Evolutionary conservation across 192 early-diverging fungal genomes (phyloP).

Genomic region (Entomortierella beljakovae): DNA sequence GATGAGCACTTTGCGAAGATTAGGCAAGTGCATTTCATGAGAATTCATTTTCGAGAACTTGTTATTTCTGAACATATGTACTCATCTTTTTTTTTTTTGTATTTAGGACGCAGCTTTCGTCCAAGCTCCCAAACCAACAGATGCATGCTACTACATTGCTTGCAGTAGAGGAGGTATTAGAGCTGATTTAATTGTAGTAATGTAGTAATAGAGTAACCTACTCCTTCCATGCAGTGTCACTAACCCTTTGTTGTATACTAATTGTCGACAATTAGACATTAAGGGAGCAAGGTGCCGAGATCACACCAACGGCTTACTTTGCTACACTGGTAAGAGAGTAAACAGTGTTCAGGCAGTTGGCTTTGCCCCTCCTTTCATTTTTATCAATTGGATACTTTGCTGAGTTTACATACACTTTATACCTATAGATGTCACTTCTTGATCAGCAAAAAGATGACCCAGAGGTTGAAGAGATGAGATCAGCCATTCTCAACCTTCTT

Average conservation of each 20-base stretch:
- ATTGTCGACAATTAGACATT: slow-evolving; percentile 82
- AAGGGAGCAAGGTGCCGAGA: slow-evolving; percentile 74
- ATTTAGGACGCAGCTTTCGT: slow-evolving; percentile 70
- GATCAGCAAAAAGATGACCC: slow-evolving; percentile 60
- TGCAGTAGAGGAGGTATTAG: slow-evolving; percentile 72
- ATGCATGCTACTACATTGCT: slow-evolving; percentile 77
- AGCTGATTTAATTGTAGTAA: neutral
- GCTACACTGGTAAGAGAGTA: slow-evolving; percentile 76
- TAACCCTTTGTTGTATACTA: no score
- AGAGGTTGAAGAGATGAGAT: slow-evolving; percentile 53
- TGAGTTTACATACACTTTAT: no score
- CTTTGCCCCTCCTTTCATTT: no score
- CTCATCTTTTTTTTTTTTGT: neutral
- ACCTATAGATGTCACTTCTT: slow-evolving; percentile 64
- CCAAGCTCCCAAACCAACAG: slow-evolving; percentile 88
- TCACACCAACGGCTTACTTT: slow-evolving; percentile 90
- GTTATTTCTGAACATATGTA: no score
- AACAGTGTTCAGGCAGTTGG: no score
- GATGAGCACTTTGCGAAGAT: slow-evolving; percentile 70
- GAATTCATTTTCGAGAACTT: neutral
- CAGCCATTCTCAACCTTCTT: slow-evolving; percentile 84
- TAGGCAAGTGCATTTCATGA: slow-evolving; percentile 22
- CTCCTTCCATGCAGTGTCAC: no score
- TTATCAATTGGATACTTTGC: no score
- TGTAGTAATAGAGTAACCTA: no score